These are phyloP conservation scores for Cenchrus purpureus DNA, from an alignment of 176 grass and related monocot genomes.

Conservation along the genomic window DNA sequence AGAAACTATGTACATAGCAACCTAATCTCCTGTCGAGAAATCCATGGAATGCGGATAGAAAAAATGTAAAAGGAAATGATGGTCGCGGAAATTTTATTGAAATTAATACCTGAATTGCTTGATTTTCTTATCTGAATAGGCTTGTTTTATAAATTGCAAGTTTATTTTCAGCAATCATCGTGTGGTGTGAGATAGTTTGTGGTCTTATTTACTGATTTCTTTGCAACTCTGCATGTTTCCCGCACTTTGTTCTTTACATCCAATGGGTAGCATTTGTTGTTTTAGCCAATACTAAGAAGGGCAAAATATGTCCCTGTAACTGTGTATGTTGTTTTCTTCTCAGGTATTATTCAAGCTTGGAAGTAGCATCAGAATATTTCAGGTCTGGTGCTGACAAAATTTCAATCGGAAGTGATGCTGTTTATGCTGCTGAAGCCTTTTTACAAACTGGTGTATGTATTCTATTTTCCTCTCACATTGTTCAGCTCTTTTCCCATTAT, in stretches of 20 bases:
- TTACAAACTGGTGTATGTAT: conserved; percentile 78
- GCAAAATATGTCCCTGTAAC: conserved; percentile 9
- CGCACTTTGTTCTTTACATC: conserved; percentile 15
- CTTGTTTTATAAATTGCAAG: not conserved
- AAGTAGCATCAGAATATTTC: conserved; percentile 99
- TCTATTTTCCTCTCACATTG: not conserved
- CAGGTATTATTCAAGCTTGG: conserved; percentile 98
- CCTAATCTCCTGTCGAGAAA: not conserved
- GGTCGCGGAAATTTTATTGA: conserved; percentile 31
- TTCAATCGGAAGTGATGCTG: conserved; percentile 97
- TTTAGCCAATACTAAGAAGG: not conserved
- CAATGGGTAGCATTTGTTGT: not conserved
- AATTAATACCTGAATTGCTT: not conserved
- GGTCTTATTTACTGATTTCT: conserved; percentile 36
- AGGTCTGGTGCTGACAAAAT: conserved; percentile 98
- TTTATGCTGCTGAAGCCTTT: conserved; percentile 96
- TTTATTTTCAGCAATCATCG: not conserved
- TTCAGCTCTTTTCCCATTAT: conserved; percentile 30
- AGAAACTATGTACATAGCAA: conserved; percentile 17
- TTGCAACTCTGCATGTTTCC: conserved; percentile 33
- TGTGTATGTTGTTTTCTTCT: conserved; percentile 23
- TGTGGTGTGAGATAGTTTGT: not conserved
- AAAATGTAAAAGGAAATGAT: no score
- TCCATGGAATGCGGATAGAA: no score
- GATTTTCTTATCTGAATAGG: not conserved